phyloP scores from a whole-genome alignment of 1,284 basidiomycete genomes.

The Sanghuangporus baumii region DNA sequence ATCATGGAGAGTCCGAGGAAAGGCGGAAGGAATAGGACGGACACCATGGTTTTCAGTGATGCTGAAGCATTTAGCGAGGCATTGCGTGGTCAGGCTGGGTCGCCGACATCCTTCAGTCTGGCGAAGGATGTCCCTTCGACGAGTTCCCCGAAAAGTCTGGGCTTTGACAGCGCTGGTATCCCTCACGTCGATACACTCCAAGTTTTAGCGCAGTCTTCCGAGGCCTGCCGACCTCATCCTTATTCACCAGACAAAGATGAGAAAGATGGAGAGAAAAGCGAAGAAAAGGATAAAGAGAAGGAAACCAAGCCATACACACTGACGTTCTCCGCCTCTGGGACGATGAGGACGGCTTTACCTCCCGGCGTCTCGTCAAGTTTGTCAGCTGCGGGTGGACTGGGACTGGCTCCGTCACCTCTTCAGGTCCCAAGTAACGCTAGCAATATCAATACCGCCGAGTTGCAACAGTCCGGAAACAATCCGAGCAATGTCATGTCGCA shows the following conservation, averaged over 20 bases:
- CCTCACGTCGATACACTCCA: neutral
- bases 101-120: neutral
- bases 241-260: neutral
- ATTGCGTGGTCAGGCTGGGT: conserved; percentile 1
- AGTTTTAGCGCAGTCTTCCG: conserved; percentile 1
- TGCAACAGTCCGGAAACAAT: neutral
- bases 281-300: neutral
- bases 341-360: conserved; percentile 8
- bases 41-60: conserved; percentile 73
- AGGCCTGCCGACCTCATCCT: neutral
- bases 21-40: conserved; percentile 57
- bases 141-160: neutral
- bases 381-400: neutral
- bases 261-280: neutral
- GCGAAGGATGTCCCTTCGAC: neutral
- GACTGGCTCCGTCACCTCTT: neutral
- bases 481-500: neutral
- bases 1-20: conserved; percentile 45
- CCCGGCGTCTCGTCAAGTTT: conserved; percentile 1
- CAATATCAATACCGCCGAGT: neutral
- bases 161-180: neutral
- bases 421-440: neutral
- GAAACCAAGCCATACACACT: conserved; percentile 2
- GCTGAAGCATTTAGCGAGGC: conserved; percentile 24
- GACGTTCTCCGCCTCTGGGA: conserved; percentile 11